A percentile compares a stretch with the other conserved stretches of the same genome.
Conservation (phyloP, 2,329 filamentous ascomycete species). For the Colletotrichum aenigma region DNA sequence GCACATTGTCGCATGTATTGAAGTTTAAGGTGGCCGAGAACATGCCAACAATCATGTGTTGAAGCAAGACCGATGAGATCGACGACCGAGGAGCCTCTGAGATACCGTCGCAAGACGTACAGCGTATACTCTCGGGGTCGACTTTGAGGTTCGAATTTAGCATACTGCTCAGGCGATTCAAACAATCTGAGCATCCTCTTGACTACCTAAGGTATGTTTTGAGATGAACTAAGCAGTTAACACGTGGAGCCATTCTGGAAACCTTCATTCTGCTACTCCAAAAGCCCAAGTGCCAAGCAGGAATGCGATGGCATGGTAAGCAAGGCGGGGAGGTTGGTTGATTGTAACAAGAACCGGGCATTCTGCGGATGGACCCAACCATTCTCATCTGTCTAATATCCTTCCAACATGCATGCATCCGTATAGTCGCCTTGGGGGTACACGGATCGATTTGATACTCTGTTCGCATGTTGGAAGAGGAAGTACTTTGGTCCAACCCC, state of each 20-base stretch:
- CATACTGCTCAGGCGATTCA: neutral
- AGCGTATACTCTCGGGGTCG: neutral
- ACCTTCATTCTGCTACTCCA: neutral
- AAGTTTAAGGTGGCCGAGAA: neutral
- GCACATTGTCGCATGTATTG: neutral
- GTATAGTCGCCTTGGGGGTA: neutral
- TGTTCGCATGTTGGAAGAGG: neutral
- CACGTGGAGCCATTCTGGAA: neutral
- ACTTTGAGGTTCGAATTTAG: neutral
- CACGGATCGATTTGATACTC: neutral
- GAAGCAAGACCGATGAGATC: neutral
- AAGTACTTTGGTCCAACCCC: neutral
- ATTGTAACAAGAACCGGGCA: neutral
- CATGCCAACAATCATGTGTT: neutral
- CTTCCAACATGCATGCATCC: neutral
- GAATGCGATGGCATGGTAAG: neutral
- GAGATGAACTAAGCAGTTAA: no score
- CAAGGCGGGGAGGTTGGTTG: neutral
- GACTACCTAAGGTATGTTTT: no score
- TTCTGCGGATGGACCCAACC: neutral
- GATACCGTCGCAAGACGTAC: neutral
- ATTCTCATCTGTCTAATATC: neutral
- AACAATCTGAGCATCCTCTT: neutral
- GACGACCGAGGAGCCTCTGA: no score
- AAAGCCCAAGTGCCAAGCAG: neutral